A percentile compares a stretch with the other conserved stretches of the same genome.
These are phyloP conservation scores for Botrytis elliptica DNA, from an alignment of 2,329 filamentous ascomycete genomes.

Conservation along the genomic window DNA sequence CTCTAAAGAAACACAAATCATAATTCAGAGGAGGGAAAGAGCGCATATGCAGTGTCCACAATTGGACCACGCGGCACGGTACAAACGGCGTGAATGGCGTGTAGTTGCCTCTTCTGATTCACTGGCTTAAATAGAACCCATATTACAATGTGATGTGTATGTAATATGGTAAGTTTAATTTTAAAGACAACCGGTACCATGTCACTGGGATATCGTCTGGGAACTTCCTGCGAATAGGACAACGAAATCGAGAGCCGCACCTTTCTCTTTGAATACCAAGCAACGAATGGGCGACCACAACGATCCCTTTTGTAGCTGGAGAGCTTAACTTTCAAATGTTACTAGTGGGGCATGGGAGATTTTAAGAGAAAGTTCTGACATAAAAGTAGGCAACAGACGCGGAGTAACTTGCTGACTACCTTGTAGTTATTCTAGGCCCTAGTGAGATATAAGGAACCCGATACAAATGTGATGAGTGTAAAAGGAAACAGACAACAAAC, in stretches of 20 bases:
- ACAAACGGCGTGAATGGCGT: constrained; percentile 9
- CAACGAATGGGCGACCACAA: background rate
- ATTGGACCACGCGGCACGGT: background rate
- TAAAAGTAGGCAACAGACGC: constrained; percentile 10
- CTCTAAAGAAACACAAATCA: background rate
- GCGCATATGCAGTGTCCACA: constrained; percentile 2
- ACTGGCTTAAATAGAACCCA: background rate
- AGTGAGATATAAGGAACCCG: background rate
- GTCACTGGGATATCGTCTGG: background rate
- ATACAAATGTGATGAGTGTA: background rate
- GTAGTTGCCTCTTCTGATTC: background rate
- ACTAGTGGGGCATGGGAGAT: background rate
- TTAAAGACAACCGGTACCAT: constrained; percentile 3
- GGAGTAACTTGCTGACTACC: background rate
- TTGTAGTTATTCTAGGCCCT: background rate
- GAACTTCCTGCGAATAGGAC: constrained; percentile 1
- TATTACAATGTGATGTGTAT: background rate
- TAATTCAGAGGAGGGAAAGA: background rate
- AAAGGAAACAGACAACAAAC: background rate
- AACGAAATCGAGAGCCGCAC: constrained; percentile 3
- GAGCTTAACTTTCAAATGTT: background rate
- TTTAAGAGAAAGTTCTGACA: background rate
- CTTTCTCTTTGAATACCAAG: background rate
- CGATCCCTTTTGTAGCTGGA: background rate
- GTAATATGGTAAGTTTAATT: background rate